phyloP scores from a whole-genome alignment of 495 filamentous ascomycete species.

The Parachaetomium inaequale region DNA sequence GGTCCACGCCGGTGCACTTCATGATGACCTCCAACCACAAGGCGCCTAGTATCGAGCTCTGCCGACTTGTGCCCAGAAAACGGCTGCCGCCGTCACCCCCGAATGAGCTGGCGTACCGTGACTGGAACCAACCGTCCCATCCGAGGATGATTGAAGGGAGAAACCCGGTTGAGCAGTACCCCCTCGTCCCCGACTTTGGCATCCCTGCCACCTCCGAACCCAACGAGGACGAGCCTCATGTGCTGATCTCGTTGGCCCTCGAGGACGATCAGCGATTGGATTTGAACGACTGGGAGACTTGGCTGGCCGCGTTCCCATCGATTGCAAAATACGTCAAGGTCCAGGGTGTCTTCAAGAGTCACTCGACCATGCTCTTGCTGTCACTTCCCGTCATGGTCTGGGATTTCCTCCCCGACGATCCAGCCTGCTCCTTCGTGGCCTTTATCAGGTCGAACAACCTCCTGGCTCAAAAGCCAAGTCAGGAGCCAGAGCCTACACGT shows the following conservation, averaged over 20 bases:
- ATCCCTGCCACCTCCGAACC: conserved; percentile 33
- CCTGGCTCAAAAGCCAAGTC: conserved; percentile 2
- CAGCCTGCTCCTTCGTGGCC: conserved; percentile 49
- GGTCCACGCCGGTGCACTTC: conserved; percentile 50
- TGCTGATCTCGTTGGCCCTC: conserved; percentile 52
- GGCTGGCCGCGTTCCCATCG: conserved; percentile 46
- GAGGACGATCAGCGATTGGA: conserved; percentile 49
- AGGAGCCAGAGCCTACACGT: not conserved
- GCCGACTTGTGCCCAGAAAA: conserved; percentile 31
- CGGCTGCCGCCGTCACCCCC: conserved; percentile 35
- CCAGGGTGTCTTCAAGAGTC: conserved; percentile 52
- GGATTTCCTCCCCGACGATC: conserved; percentile 50
- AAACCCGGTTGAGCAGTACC: conserved; percentile 21
- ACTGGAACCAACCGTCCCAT: conserved; percentile 10
- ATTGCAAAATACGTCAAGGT: conserved; percentile 50
- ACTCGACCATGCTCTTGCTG: conserved; percentile 48
- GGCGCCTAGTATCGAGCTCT: conserved; percentile 50
- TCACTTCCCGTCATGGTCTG: conserved; percentile 52
- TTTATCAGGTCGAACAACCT: conserved; percentile 52
- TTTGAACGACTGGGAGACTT: conserved; percentile 47
- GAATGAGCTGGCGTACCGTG: conserved; percentile 24
- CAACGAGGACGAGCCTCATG: conserved; percentile 46
- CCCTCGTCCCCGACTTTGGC: conserved; percentile 18
- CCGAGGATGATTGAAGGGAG: conserved; percentile 18
- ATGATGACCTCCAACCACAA: conserved; percentile 53